Evolutionary conservation across 148 eudicot species (phyloP).

Genomic region (Spergularia bocconei): DNA sequence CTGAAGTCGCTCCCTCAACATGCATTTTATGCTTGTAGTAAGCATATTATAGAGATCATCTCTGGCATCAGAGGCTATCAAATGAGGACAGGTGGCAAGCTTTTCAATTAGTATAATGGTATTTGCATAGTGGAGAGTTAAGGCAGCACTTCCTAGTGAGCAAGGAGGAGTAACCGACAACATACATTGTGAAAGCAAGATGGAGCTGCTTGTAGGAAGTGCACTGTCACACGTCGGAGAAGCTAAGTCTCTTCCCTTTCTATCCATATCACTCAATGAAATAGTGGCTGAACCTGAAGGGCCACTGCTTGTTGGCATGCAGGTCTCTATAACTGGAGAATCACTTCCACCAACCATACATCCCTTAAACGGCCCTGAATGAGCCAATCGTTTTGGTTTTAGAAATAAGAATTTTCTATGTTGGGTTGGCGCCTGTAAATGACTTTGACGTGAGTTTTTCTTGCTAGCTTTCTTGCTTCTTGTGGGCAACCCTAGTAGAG

Average conservation of each 20-base stretch:
- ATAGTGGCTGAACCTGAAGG: conserved; percentile 31
- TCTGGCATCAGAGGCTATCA: conserved; percentile 75
- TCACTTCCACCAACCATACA: conserved; percentile 61
- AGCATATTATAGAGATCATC: conserved; percentile 83
- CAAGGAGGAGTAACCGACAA: conserved; percentile 43
- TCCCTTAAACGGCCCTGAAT: conserved; percentile 65
- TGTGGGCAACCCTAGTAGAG: conserved; percentile 44
- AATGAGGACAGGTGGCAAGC: conserved; percentile 72
- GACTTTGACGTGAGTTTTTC: conserved; percentile 34
- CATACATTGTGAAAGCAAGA: conserved; percentile 44
- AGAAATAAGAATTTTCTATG: conserved; percentile 32
- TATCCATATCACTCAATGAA: conserved; percentile 20
- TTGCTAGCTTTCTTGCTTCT: conserved; percentile 41
- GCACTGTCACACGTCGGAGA: conserved; percentile 19
- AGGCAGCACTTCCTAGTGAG: conserved; percentile 70
- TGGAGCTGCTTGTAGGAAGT: conserved; percentile 21
- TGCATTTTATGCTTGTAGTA: conserved; percentile 55
- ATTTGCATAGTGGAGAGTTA: conserved; percentile 87
- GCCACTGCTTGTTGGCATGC: conserved; percentile 33
- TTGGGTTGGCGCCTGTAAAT: conserved; percentile 25
- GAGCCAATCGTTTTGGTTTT: conserved; percentile 43
- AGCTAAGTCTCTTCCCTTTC: conserved; percentile 15
- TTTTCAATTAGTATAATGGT: conserved; percentile 71
- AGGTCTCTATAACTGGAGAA: conserved; percentile 55
- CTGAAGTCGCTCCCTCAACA: conserved; percentile 59